A percentile compares a stretch with the other conserved stretches of the same genome.
Evolutionary conservation across 1,284 basidiomycete species (phyloP).

Genomic region (Chondrostereum purpureum): DNA sequence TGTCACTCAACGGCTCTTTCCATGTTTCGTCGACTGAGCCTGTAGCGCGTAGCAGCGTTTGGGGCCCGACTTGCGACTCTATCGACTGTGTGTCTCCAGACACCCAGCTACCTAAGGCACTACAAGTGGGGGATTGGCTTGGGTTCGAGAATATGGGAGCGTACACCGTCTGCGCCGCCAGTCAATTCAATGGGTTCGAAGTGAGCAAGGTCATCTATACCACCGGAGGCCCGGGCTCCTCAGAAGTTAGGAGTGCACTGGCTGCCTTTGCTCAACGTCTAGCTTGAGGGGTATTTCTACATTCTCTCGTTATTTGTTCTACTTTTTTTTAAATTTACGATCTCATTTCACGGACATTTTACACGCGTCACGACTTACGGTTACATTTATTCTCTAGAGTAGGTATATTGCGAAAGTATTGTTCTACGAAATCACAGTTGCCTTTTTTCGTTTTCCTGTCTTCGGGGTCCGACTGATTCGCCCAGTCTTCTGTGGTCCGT

Average conservation of each 20-base stretch:
- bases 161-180: slow-evolving; percentile 88
- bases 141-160: slow-evolving; percentile 91
- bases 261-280: slow-evolving; percentile 24
- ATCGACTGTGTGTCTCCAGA: slow-evolving; percentile 76
- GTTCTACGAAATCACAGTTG: too few species aligned
- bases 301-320: too few species aligned
- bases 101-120: slow-evolving; percentile 53
- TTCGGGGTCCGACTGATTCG: too few species aligned
- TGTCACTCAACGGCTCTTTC: slow-evolving; percentile 41
- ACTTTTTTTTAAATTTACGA: too few species aligned
- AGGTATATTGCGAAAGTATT: too few species aligned
- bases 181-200: slow-evolving; percentile 82
- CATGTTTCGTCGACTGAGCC: slow-evolving; percentile 34
- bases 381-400: too few species aligned
- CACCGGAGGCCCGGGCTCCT: slow-evolving; percentile 34
- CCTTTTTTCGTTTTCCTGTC: too few species aligned
- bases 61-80: slow-evolving; percentile 82
- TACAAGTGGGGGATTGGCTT: slow-evolving; percentile 87
- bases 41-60: slow-evolving; percentile 37
- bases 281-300: not conserved
- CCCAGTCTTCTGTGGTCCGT: not conserved
- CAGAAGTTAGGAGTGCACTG: slow-evolving; percentile 23
- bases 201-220: slow-evolving; percentile 62
- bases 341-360: not conserved
- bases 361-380: too few species aligned